These are phyloP conservation scores for Metschnikowia cubensis DNA, from an alignment of 805 yeast genomes.

Conservation along the genomic window DNA sequence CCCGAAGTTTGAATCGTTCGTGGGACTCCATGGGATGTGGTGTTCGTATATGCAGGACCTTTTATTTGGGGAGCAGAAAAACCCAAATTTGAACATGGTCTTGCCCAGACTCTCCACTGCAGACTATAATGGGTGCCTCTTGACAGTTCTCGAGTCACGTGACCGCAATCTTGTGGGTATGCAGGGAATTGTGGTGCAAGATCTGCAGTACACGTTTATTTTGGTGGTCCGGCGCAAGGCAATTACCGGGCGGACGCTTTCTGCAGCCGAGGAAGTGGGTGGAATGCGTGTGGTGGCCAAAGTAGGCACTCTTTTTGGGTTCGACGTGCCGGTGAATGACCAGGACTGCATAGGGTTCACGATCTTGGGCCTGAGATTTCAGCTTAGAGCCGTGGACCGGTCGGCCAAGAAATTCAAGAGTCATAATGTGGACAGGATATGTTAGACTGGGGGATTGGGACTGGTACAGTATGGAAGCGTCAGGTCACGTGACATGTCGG, in stretches of 20 bases:
- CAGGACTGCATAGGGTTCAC: constrained; percentile 49
- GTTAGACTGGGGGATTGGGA: constrained; percentile 11
- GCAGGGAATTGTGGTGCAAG: constrained; percentile 80
- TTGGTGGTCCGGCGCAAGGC: constrained; percentile 50
- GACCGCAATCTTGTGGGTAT: constrained; percentile 57
- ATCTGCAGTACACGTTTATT: constrained; percentile 68
- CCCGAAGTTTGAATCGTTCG: constrained; percentile 47
- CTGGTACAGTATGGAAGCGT: too few relatives aligned
- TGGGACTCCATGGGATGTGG: constrained; percentile 67
- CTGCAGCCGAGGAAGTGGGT: constrained; percentile 43
- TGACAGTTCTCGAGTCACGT: constrained; percentile 55
- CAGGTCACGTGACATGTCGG: too few relatives aligned
- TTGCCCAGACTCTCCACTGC: constrained; percentile 65
- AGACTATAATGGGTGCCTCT: constrained; percentile 74
- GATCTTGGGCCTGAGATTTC: constrained; percentile 75
- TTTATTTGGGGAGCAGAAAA: constrained; percentile 33
- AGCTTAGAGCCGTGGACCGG: constrained; percentile 72
- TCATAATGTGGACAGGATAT: constrained; percentile 57
- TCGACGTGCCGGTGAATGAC: constrained; percentile 39
- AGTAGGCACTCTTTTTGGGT: constrained; percentile 57
- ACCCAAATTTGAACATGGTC: constrained; percentile 28
- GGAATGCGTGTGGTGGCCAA: constrained; percentile 68
- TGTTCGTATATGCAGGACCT: constrained; percentile 59
- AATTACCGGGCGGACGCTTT: constrained; percentile 15
- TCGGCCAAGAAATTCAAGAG: constrained; percentile 82